Base-by-base conservation (phyloP, 352 stramenopile genomes). In the Phytophthora foliorum region DNA sequence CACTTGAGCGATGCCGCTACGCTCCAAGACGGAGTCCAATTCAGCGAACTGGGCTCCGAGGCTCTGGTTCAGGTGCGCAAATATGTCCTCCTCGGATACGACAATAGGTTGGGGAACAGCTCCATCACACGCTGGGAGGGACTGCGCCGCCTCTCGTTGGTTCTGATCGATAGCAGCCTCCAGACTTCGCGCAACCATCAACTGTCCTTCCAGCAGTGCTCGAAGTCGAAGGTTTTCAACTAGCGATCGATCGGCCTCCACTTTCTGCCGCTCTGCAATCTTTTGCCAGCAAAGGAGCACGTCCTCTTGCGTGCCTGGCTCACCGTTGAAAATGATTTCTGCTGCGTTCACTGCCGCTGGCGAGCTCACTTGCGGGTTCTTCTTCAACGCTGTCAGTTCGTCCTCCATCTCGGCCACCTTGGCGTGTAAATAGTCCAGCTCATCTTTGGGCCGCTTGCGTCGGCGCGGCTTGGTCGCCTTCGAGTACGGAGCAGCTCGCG, bases 381-480 rank as follows among this genome's bases (percentile, higher is more conserved):
- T 57, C 39, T 61, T 53, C 24, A 79, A 31, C 6, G 41, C 44
- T 11, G 44, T 46, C n/a, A 80, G 45, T 21, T 82, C 44, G 7
- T 72, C 45, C 48, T 82, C 66, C 67, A 82, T 74, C 27, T 80
- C 71, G 1, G 46, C 41, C 31, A 82, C 75, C 25, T 71, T 72
- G 24, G 57, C 72, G 11, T 71, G 67, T 8, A 82, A 57, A 34
- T 80, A 82, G 38, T 78, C 68, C 0, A 82, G 63, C 48, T 82
- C 67, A 32, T 82, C 71, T 61, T 80, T 82, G 27, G 72, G 75
- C 2, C 67, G 67, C 24, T 78, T 80, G 24, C 74, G 67, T 31
- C 70, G 70, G n/a, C 66, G 67, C 2, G 56, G 44, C 19, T 75
- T 74, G 56, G 46, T 57, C 14, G 48, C 27, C n/a, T 63, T 66